These are phyloP conservation scores for Pleochaeta shiraiana DNA, from an alignment of 2,329 filamentous ascomycete species.

Conservation along the genomic window DNA sequence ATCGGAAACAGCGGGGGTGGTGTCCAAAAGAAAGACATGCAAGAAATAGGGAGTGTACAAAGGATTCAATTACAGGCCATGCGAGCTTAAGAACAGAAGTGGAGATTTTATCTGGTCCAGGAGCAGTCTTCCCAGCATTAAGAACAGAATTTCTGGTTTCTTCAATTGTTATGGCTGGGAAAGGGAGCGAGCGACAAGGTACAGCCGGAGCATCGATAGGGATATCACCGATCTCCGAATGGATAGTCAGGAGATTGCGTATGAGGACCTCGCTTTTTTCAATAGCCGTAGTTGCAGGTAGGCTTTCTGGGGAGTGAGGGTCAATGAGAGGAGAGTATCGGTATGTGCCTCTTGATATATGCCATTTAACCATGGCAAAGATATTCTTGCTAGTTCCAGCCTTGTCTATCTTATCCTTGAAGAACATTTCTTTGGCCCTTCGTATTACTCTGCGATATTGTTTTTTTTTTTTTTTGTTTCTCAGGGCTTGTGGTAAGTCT, in stretches of 20 bases:
- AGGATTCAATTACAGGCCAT: neutral
- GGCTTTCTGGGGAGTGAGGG: neutral
- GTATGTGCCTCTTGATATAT: neutral
- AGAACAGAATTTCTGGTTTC: neutral
- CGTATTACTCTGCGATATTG: neutral
- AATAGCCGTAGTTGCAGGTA: neutral
- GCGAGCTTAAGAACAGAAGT: neutral
- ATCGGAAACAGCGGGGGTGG: neutral
- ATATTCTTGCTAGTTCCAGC: neutral
- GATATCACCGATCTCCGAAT: neutral
- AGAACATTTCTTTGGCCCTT: neutral
- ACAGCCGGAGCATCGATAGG: neutral
- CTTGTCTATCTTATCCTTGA: neutral
- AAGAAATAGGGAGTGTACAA: neutral
- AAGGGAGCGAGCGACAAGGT: neutral
- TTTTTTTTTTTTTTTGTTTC: neutral
- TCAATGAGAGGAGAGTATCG: neutral
- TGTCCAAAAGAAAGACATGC: neutral
- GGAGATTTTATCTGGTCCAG: neutral
- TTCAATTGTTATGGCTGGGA: neutral
- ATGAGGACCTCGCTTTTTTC: constrained; percentile 2
- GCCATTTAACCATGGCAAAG: neutral
- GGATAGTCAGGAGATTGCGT: neutral
- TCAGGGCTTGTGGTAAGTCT: neutral
- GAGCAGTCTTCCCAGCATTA: neutral